A percentile compares a stretch with the other conserved stretches of the same genome.
phyloP scores from a whole-genome alignment of 208 protist genomes.

The Leptomonas pyrrhocoris region DNA sequence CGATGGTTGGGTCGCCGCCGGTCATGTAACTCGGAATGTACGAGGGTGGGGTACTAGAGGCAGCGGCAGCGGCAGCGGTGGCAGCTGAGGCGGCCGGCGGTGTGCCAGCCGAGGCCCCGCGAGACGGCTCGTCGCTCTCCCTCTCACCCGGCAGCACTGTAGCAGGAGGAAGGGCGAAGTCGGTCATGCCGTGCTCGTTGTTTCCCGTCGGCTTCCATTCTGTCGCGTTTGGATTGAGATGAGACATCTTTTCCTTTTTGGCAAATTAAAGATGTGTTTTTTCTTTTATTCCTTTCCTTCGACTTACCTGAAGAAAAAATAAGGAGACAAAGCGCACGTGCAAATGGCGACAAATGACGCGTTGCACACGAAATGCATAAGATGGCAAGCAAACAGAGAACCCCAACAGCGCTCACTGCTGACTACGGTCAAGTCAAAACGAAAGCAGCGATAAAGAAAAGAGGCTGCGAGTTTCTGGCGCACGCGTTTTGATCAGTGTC shows the following conservation, averaged over 20 bases:
- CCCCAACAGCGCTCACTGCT: too few species aligned
- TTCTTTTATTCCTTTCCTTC: slow-evolving; percentile 4
- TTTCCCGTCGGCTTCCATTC: slow-evolving; percentile 77
- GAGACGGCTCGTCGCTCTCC: neutral
- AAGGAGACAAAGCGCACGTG: too few species aligned
- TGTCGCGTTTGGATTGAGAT: slow-evolving; percentile 75
- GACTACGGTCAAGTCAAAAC: too few species aligned
- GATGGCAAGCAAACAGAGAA: too few species aligned
- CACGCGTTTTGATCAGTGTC: too few species aligned
- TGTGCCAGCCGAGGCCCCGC: neutral
- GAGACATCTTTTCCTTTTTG: slow-evolving; percentile 36
- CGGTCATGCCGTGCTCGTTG: slow-evolving; percentile 37
- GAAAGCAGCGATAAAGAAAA: too few species aligned
- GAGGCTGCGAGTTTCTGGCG: too few species aligned
- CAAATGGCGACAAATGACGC: too few species aligned
- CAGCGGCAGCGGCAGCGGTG: neutral
- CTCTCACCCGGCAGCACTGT: slow-evolving; percentile 23
- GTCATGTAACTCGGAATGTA: slow-evolving; percentile 43
- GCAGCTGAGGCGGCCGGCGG: slow-evolving; percentile 4
- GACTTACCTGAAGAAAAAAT: too few species aligned
- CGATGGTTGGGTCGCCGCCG: slow-evolving; percentile 23
- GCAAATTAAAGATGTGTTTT: neutral
- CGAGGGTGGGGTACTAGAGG: slow-evolving; percentile 14
- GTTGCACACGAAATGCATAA: too few species aligned
- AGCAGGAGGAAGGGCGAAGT: slow-evolving; percentile 52